Evolutionary conservation across 2,329 filamentous ascomycete species (phyloP).

Genomic region (Colletotrichum paranaense): DNA sequence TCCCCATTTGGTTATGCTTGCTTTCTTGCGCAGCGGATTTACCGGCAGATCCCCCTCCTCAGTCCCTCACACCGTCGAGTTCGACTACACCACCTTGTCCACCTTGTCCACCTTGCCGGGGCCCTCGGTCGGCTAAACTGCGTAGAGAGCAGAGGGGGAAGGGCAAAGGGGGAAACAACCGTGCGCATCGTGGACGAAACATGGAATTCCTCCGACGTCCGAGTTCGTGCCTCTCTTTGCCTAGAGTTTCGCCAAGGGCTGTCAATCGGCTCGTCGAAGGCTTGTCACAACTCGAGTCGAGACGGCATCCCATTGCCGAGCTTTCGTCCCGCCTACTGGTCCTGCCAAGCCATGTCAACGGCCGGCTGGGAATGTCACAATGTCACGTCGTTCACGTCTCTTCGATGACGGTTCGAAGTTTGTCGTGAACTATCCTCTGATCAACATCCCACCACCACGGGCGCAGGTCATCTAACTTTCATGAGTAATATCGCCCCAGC

Average conservation of each 20-base stretch:
- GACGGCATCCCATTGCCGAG: conserved; percentile 25
- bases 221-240: conserved; percentile 2
- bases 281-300: conserved; percentile 26
- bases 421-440: background rate
- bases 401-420: background rate
- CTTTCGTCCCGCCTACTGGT: conserved; percentile 30
- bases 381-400: conserved; percentile 7
- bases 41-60: conserved; percentile 23
- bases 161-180: conserved; percentile 10
- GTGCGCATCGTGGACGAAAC: conserved; percentile 31
- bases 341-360: conserved; percentile 28
- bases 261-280: conserved; percentile 31
- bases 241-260: conserved; percentile 30
- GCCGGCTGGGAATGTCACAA: conserved; percentile 16
- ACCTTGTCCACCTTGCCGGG: conserved; percentile 1
- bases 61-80: background rate
- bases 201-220: conserved; percentile 17
- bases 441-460: background rate
- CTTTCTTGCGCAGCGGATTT: conserved; percentile 11
- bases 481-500: background rate
- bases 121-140: background rate
- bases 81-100: background rate
- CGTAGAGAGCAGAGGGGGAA: background rate
- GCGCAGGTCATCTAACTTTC: background rate
- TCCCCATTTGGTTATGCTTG: conserved; percentile 31